phyloP scores from a whole-genome alignment of 1,284 basidiomycete species.

The Entoloma clypeatum region DNA sequence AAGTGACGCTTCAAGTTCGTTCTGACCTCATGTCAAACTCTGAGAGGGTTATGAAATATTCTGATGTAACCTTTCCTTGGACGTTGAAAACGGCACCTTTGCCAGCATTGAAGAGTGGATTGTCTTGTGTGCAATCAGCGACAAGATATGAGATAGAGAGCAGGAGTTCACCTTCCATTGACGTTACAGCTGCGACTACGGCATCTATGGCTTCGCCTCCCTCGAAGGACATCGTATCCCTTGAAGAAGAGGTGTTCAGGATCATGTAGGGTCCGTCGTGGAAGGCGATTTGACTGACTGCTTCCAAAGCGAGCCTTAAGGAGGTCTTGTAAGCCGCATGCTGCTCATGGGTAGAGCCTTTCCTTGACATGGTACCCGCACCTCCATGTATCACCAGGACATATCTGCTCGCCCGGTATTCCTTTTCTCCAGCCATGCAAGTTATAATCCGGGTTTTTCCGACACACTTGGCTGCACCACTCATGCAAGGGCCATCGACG shows the following conservation, averaged over 20 bases:
- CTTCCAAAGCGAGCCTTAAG: conserved; percentile 51
- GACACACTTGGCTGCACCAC: no score
- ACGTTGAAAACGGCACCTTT: conserved; percentile 80
- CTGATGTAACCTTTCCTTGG: conserved; percentile 59
- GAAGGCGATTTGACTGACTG: conserved; percentile 26
- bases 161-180: conserved; percentile 58
- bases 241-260: conserved; percentile 17
- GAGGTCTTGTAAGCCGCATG: conserved; percentile 54
- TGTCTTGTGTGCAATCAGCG: conserved; percentile 44
- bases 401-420: no score
- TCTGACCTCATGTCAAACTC: conserved; percentile 36
- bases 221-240: conserved; percentile 61
- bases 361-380: conserved; percentile 62
- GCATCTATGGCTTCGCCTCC: conserved; percentile 83
- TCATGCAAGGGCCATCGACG: no score
- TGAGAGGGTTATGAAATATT: background rate
- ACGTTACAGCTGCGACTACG: conserved; percentile 68
- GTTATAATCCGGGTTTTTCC: no score
- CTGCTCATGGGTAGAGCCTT: conserved; percentile 60
- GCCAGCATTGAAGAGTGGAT: conserved; percentile 72
- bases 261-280: background rate
- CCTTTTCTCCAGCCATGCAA: no score
- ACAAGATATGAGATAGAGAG: background rate
- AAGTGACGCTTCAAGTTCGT: conserved; percentile 75
- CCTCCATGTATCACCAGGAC: conserved; percentile 77